phyloP scores from a whole-genome alignment of 306 rosid species.

The Gynostemma pentaphyllum region DNA sequence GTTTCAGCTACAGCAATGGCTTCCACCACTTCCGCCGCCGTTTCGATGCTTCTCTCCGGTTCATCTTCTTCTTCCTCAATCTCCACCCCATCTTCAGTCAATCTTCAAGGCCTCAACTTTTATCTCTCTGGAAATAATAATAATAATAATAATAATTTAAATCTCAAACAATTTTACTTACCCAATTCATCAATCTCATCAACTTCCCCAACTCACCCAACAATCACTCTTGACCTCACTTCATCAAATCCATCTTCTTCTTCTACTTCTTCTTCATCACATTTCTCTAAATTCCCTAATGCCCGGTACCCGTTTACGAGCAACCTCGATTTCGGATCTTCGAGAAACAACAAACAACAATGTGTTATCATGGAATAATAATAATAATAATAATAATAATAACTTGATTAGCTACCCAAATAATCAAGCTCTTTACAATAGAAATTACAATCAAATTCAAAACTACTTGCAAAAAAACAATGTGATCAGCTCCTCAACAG shows the following conservation, averaged over 20 bases:
- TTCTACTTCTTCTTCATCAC: background rate
- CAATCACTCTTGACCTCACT: slow-evolving; percentile 84
- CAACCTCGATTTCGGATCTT: slow-evolving; percentile 39
- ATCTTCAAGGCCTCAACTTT: slow-evolving; percentile 38
- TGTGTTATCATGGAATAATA: slow-evolving; percentile 40
- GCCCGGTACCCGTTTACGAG: slow-evolving; percentile 34
- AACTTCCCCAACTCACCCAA: slow-evolving; percentile 37
- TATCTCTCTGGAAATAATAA: slow-evolving; percentile 40
- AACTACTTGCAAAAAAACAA: slow-evolving; percentile 25
- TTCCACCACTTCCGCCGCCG: slow-evolving; percentile 93
- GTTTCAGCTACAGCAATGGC: slow-evolving; percentile 53
- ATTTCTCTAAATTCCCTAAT: slow-evolving; percentile 11
- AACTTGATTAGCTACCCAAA: slow-evolving; percentile 32
- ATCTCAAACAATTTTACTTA: slow-evolving; percentile 40
- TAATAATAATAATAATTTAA: too few species aligned
- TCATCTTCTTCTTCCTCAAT: slow-evolving; percentile 44
- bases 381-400: too few species aligned
- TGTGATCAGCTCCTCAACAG: too few species aligned
- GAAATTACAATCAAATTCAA: slow-evolving; percentile 24
- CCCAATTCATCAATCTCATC: slow-evolving; percentile 46
- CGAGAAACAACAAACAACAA: slow-evolving; percentile 25
- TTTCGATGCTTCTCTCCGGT: slow-evolving; percentile 73
- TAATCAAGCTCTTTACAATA: slow-evolving; percentile 20
- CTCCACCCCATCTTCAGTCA: background rate
- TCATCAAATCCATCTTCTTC: slow-evolving; percentile 44